Conservation (phyloP, 176 grass and related monocot species). For the Rhynchospora pubera region DNA sequence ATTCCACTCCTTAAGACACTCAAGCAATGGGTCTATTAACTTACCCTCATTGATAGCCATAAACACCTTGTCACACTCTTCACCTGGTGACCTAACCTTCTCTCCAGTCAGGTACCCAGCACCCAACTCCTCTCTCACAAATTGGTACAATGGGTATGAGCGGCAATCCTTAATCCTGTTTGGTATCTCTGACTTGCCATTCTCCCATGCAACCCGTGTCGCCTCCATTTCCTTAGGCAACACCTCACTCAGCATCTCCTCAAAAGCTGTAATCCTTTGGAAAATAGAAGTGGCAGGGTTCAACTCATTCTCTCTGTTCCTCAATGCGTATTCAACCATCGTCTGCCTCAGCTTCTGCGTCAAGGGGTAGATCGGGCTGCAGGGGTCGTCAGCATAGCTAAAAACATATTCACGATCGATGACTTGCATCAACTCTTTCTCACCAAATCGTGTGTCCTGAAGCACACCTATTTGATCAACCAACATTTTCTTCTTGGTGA, state of each 20-base stretch:
- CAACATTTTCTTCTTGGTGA: conserved; percentile 61
- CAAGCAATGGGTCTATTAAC: conserved; percentile 67
- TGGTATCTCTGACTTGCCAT: conserved; percentile 34
- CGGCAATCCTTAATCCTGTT: conserved; percentile 74
- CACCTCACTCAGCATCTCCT: conserved; percentile 40
- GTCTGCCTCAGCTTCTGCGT: conserved; percentile 78
- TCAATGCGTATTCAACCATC: conserved; percentile 65
- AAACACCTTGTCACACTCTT: conserved; percentile 74
- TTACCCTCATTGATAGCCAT: conserved; percentile 69
- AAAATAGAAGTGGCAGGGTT: conserved; percentile 58
- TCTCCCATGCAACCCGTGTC: conserved; percentile 53
- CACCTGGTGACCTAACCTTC: conserved; percentile 64
- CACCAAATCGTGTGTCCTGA: conserved; percentile 63
- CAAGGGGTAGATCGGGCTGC: conserved; percentile 68
- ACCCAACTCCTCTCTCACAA: conserved; percentile 59
- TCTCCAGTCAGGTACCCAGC: conserved; percentile 64
- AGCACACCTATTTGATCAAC: conserved; percentile 51
- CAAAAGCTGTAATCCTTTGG: conserved; percentile 65
- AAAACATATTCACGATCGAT: conserved; percentile 77
- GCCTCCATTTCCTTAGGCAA: conserved; percentile 79
- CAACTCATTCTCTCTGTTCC: conserved; percentile 55
- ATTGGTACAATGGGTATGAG: conserved; percentile 66
- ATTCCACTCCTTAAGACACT: conserved; percentile 82
- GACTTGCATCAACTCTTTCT: conserved; percentile 63
- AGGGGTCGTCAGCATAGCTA: conserved; percentile 85